phyloP scores from a whole-genome alignment of 345 rosid genomes.

The Salix caprea region DNA sequence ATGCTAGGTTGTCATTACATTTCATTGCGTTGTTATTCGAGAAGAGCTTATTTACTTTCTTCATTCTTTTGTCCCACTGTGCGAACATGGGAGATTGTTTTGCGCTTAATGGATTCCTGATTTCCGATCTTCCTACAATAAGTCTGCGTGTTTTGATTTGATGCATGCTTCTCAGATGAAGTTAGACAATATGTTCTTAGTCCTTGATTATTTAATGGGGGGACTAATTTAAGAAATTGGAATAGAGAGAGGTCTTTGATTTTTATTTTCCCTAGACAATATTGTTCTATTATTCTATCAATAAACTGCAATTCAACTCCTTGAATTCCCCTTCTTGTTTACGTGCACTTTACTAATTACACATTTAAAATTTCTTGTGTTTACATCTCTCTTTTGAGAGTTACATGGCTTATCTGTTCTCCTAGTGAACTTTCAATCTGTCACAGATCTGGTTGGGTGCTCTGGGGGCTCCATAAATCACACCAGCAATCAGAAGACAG shows the following conservation, averaged over 20 bases:
- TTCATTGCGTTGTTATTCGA: background rate
- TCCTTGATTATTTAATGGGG: background rate
- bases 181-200: background rate
- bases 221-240: background rate
- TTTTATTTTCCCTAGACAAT: background rate
- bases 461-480: constrained; percentile 40
- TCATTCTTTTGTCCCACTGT: background rate
- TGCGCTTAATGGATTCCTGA: background rate
- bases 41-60: background rate
- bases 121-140: background rate
- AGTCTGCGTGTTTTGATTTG: background rate
- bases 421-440: constrained; percentile 10
- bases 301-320: background rate
- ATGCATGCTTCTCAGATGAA: background rate
- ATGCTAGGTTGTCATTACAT: background rate
- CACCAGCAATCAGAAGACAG: constrained; percentile 34
- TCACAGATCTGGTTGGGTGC: constrained; percentile 43
- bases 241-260: background rate
- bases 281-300: background rate
- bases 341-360: background rate
- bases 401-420: background rate
- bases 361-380: background rate
- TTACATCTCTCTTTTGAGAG: background rate
- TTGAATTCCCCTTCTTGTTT: background rate
- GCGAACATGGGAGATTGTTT: background rate